Evolutionary conservation across 2,329 filamentous ascomycete species (phyloP).

Genomic region (Penicillium sp.): DNA sequence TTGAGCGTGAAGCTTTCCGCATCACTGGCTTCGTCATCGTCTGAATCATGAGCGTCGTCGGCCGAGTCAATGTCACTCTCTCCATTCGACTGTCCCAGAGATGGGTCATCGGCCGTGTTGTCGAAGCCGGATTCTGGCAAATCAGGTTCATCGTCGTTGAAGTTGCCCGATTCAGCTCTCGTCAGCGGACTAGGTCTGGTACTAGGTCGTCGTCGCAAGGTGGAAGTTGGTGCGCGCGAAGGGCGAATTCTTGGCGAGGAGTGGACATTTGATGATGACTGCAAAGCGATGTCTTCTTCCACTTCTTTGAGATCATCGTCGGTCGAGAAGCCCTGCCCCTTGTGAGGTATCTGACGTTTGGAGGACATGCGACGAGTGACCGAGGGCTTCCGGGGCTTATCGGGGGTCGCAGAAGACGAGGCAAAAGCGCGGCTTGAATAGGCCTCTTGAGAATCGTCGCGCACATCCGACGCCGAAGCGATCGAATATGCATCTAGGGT

Average conservation of each 20-base stretch:
- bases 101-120: constrained; percentile 16
- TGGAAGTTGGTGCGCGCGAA: constrained; percentile 33
- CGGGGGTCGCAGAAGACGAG: constrained; percentile 42
- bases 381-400: constrained; percentile 62
- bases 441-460: constrained; percentile 30
- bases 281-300: constrained; percentile 57
- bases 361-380: constrained; percentile 70
- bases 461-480: constrained; percentile 20
- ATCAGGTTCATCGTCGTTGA: constrained; percentile 36
- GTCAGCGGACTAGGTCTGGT: constrained; percentile 29
- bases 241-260: constrained; percentile 34
- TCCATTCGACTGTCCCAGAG: constrained; percentile 26
- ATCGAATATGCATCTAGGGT: constrained; percentile 26
- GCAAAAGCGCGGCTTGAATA: constrained; percentile 29
- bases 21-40: constrained; percentile 66
- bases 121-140: constrained; percentile 28
- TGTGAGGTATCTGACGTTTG: constrained; percentile 63
- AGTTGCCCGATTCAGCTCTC: constrained; percentile 35
- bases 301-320: constrained; percentile 83
- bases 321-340: constrained; percentile 81
- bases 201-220: constrained; percentile 37
- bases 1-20: constrained; percentile 97
- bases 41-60: constrained; percentile 39
- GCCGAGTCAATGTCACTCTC: constrained; percentile 22
- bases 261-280: constrained; percentile 26